A percentile compares a stretch with the other conserved stretches of the same genome.
Evolutionary conservation across 2,329 filamentous ascomycete species (phyloP).

Genomic region (Stachybotrys chlorohalonatus): DNA sequence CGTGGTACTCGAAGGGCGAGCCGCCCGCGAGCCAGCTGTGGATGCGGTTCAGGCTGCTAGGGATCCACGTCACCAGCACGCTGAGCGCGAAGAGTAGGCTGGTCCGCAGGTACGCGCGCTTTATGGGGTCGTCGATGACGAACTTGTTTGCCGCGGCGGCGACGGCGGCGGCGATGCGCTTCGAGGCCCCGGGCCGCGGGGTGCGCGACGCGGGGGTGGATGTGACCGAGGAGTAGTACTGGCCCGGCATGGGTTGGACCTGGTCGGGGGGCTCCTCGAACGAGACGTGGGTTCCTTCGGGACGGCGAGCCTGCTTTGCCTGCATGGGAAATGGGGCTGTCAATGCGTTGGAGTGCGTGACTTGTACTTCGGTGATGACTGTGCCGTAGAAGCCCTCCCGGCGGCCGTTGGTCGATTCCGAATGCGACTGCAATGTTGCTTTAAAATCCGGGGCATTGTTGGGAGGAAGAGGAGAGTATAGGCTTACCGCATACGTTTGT

Average conservation of each 20-base stretch:
- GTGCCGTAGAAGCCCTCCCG: slow-evolving; percentile 35
- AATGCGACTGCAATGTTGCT: slow-evolving; percentile 6
- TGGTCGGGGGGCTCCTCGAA: slow-evolving; percentile 10
- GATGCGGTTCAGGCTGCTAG: slow-evolving; percentile 64
- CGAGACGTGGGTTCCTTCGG: slow-evolving; percentile 8
- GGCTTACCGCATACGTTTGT: neutral
- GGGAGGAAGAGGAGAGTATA: neutral
- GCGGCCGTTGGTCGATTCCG: slow-evolving; percentile 13
- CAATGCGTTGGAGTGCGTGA: slow-evolving; percentile 22
- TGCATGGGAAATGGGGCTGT: slow-evolving; percentile 4
- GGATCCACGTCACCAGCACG: slow-evolving; percentile 53
- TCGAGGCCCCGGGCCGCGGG: slow-evolving; percentile 4
- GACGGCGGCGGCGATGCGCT: slow-evolving; percentile 8
- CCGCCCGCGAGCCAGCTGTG: slow-evolving; percentile 51
- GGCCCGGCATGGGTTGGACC: slow-evolving; percentile 12
- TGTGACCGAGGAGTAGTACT: slow-evolving; percentile 24
- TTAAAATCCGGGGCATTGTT: neutral
- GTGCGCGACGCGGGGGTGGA: slow-evolving; percentile 7
- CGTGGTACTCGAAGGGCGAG: slow-evolving; percentile 55
- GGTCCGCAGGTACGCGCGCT: slow-evolving; percentile 51
- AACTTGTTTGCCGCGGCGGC: slow-evolving; percentile 26
- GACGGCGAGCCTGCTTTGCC: slow-evolving; percentile 13
- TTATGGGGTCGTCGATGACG: slow-evolving; percentile 41
- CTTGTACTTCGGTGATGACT: slow-evolving; percentile 43
- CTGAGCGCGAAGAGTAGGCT: slow-evolving; percentile 53